Evolutionary conservation across 2,329 filamentous ascomycete genomes (phyloP).

Genomic region (Claviceps sp.): DNA sequence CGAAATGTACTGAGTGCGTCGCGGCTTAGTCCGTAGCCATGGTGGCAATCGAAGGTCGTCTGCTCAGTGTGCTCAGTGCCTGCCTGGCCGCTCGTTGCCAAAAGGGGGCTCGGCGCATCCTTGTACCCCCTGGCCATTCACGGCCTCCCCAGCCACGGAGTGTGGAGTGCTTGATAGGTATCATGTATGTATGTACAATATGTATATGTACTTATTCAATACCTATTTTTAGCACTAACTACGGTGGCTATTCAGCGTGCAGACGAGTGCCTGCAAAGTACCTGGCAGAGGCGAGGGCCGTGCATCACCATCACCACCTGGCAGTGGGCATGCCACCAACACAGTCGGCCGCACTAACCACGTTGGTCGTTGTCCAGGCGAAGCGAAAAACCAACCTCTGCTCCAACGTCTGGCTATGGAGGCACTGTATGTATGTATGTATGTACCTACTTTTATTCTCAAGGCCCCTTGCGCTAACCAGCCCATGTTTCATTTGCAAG

Average conservation of each 20-base stretch:
- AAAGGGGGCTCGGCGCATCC: not conserved
- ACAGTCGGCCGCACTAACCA: no score
- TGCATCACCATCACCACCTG: no score
- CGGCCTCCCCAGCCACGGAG: not conserved
- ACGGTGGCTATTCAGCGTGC: no score
- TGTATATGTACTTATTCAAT: not conserved
- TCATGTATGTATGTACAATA: not conserved
- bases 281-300: no score
- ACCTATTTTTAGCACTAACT: no score
- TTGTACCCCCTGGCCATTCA: not conserved
- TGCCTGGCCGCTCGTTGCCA: not conserved
- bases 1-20: not conserved
- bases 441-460: no score
- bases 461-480: not conserved
- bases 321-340: no score
- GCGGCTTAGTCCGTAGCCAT: not conserved
- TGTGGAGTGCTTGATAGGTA: not conserved
- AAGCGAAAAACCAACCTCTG: not conserved
- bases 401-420: no score
- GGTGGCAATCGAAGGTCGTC: not conserved
- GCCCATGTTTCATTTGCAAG: constrained; percentile 3
- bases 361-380: not conserved
- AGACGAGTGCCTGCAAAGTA: no score
- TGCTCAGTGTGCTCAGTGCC: not conserved
- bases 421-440: no score